Conservation (phyloP, 2,329 filamentous ascomycete genomes). For the Venturia pyrina region DNA sequence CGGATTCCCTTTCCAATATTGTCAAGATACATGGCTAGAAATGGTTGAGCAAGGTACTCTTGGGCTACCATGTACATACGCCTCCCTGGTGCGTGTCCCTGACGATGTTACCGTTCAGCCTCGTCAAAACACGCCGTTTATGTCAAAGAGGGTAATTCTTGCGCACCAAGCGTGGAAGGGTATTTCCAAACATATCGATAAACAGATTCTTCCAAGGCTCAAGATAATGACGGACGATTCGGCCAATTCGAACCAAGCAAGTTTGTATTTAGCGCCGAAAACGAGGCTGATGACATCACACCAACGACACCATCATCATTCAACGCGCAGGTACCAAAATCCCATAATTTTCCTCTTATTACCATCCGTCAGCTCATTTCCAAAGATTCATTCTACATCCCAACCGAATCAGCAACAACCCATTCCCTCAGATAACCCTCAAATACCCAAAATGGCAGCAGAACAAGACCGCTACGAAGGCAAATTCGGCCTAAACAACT, state of each 20-base stretch:
- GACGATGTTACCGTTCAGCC: too few species aligned
- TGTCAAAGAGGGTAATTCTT: too few species aligned
- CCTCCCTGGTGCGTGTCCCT: too few species aligned
- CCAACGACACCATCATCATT: neutral
- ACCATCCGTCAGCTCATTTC: neutral
- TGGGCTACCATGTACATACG: too few species aligned
- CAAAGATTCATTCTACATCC: neutral
- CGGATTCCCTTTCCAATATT: too few species aligned
- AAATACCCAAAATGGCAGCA: neutral
- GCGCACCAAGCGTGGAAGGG: neutral
- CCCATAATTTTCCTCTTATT: neutral
- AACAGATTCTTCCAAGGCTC: neutral
- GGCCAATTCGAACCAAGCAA: neutral
- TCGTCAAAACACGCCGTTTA: too few species aligned
- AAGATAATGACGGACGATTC: neutral
- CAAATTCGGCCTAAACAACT: conserved; percentile 5
- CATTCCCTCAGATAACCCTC: neutral
- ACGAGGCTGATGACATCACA: neutral
- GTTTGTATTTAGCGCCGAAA: neutral
- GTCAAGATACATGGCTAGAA: too few species aligned
- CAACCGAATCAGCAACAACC: neutral
- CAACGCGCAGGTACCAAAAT: neutral
- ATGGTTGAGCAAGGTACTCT: too few species aligned
- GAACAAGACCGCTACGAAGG: conserved; percentile 10
- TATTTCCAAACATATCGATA: neutral